Evolutionary conservation across 1,284 basidiomycete genomes (phyloP).

Genomic region (Violaceomyces palustris): DNA sequence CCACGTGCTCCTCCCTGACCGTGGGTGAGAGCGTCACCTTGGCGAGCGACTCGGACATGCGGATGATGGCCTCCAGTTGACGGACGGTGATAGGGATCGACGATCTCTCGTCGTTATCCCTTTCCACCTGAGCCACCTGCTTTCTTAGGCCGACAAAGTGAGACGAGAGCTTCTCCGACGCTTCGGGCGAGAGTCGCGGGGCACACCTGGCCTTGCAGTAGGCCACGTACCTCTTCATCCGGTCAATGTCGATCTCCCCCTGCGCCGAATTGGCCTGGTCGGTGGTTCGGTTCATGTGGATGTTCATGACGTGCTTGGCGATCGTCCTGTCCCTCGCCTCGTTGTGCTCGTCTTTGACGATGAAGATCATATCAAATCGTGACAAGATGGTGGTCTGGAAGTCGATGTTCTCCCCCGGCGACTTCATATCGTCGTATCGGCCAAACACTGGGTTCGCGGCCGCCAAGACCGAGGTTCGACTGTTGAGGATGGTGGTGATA

Average conservation of each 20-base stretch:
- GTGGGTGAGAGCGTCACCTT: slow-evolving; percentile 84
- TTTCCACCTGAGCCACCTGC: slow-evolving; percentile 91
- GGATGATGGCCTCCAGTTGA: slow-evolving; percentile 97
- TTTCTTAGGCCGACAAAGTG: slow-evolving; percentile 93
- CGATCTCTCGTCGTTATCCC: slow-evolving; percentile 92
- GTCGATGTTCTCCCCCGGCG: slow-evolving; percentile 96
- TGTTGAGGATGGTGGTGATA: slow-evolving; percentile 96
- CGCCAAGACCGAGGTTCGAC: slow-evolving; percentile 88
- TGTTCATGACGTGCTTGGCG: slow-evolving; percentile 96
- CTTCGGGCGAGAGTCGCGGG: slow-evolving; percentile 83
- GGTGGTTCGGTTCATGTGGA: slow-evolving; percentile 87
- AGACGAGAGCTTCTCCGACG: slow-evolving; percentile 91
- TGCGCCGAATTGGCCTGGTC: slow-evolving; percentile 59
- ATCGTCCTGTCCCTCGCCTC: slow-evolving; percentile 88
- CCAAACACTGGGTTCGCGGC: slow-evolving; percentile 99
- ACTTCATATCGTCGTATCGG: slow-evolving; percentile 93
- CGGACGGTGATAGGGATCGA: slow-evolving; percentile 98
- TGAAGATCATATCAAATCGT: slow-evolving; percentile 99
- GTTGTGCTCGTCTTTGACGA: slow-evolving; percentile 97
- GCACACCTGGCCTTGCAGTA: slow-evolving; percentile 97
- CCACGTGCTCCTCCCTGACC: slow-evolving; percentile 89
- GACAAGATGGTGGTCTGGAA: slow-evolving; percentile 98
- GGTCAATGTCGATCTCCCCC: slow-evolving; percentile 94
- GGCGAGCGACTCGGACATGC: slow-evolving; percentile 92
- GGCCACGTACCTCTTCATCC: slow-evolving; percentile 96